Conservation (phyloP, 306 rosid species). For the Arachis stenosperma region DNA sequence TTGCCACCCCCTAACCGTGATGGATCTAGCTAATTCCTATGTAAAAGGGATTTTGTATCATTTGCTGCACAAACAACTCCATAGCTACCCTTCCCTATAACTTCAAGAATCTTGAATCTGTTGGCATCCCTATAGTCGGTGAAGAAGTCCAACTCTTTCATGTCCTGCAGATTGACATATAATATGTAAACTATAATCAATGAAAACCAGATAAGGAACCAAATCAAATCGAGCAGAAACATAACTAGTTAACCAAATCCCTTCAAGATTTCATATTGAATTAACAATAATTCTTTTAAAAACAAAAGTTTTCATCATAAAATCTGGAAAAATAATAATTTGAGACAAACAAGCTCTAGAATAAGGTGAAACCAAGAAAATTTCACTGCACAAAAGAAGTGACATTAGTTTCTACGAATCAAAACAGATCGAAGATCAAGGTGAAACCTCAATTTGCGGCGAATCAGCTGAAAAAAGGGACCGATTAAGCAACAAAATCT, state of each 20-base stretch:
- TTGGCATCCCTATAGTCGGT: constrained; percentile 90
- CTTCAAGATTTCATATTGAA: constrained; percentile 6
- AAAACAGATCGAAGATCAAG: constrained; percentile 51
- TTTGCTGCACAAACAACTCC: constrained; percentile 96
- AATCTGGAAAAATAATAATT: neutral
- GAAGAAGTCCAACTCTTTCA: constrained; percentile 77
- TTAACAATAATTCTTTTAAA: neutral
- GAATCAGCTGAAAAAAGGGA: constrained; percentile 33
- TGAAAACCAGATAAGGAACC: neutral
- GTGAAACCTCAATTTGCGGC: constrained; percentile 30
- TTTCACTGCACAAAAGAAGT: constrained; percentile 5
- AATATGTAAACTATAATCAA: constrained; percentile 1
- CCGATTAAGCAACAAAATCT: neutral
- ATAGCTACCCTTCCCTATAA: constrained; percentile 93
- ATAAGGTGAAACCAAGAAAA: constrained; percentile 37
- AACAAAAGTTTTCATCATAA: neutral
- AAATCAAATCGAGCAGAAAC: neutral
- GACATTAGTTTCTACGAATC: neutral
- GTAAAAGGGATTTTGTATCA: constrained; percentile 37
- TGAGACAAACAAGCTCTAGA: constrained; percentile 13
- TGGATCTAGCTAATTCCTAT: neutral
- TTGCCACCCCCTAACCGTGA: neutral
- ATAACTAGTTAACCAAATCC: constrained; percentile 1
- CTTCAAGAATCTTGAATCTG: constrained; percentile 86
- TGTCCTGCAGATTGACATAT: constrained; percentile 52